phyloP scores from a whole-genome alignment of 805 yeast species.

The Starmerella sirachaensis region DNA sequence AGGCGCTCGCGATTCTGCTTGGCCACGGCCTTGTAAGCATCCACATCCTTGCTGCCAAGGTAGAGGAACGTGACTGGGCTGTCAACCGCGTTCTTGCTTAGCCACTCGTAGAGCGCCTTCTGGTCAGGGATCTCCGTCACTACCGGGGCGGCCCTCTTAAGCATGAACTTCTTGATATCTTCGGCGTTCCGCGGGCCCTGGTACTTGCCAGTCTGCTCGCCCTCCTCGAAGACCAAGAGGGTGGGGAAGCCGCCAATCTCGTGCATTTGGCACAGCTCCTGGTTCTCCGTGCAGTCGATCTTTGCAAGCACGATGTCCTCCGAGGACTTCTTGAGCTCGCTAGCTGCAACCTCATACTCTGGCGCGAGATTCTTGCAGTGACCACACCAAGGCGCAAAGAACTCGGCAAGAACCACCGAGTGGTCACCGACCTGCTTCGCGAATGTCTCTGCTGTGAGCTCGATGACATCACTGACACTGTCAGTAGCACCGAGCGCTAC shows the following conservation, averaged over 20 bases:
- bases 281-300: constrained; percentile 77
- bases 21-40: constrained; percentile 55
- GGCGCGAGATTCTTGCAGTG: constrained; percentile 47
- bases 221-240: constrained; percentile 50
- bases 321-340: constrained; percentile 12
- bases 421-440: constrained; percentile 53
- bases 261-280: constrained; percentile 54
- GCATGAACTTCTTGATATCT: constrained; percentile 67
- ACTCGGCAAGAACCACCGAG: constrained; percentile 72
- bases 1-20: constrained; percentile 48
- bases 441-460: constrained; percentile 57
- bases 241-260: constrained; percentile 76
- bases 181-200: constrained; percentile 75
- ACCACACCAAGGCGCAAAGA: constrained; percentile 98
- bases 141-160: constrained; percentile 70
- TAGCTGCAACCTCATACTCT: constrained; percentile 28
- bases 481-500: constrained; percentile 49
- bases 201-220: constrained; percentile 46
- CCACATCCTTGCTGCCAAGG: constrained; percentile 37
- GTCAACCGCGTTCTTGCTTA: constrained; percentile 23
- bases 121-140: constrained; percentile 41
- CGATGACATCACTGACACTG: constrained; percentile 78
- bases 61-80: constrained; percentile 38
- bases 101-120: constrained; percentile 40
- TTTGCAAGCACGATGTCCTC: constrained; percentile 44